Evolutionary conservation across 2,329 filamentous ascomycete genomes (phyloP).

Genomic region (Lithohypha guttulata): DNA sequence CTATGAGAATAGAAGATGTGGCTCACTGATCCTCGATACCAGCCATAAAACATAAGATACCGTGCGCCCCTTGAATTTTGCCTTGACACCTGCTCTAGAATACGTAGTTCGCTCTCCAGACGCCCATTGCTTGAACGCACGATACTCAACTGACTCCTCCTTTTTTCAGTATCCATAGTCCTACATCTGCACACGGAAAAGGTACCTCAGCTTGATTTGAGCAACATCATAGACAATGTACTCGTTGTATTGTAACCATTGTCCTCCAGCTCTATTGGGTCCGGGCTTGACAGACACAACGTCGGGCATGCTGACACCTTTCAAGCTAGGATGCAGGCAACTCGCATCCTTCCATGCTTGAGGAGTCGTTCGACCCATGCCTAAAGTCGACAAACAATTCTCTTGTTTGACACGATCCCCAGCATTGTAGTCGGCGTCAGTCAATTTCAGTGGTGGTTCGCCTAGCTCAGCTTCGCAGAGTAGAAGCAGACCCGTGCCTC

Average conservation of each 20-base stretch:
- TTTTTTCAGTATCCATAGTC: too few relatives aligned
- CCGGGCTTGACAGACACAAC: slow-evolving; percentile 12
- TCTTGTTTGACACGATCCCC: slow-evolving; percentile 50
- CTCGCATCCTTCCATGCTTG: slow-evolving; percentile 64
- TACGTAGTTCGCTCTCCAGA: too few relatives aligned
- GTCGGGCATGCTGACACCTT: slow-evolving; percentile 53
- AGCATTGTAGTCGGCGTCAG: slow-evolving; percentile 49
- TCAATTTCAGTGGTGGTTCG: slow-evolving; percentile 58
- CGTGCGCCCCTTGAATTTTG: too few relatives aligned
- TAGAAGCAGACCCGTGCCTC: slow-evolving; percentile 61
- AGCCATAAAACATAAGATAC: too few relatives aligned
- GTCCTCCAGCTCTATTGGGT: slow-evolving; percentile 10
- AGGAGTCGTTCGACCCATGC: slow-evolving; percentile 55
- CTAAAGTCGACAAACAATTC: slow-evolving; percentile 58
- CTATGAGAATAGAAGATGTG: too few relatives aligned
- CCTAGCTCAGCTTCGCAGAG: slow-evolving; percentile 80
- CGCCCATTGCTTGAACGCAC: too few relatives aligned
- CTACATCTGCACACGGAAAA: slow-evolving; percentile 33
- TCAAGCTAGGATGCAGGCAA: slow-evolving; percentile 52
- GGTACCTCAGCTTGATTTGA: slow-evolving; percentile 37
- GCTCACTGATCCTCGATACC: too few relatives aligned
- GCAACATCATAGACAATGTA: slow-evolving; percentile 40
- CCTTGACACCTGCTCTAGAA: too few relatives aligned
- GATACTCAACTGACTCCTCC: too few relatives aligned
- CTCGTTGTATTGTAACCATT: slow-evolving; percentile 30